A percentile compares a stretch with the other conserved stretches of the same genome.
Evolutionary conservation across 2,329 filamentous ascomycete species (phyloP).

Genomic region (Sphaerulina populicola): DNA sequence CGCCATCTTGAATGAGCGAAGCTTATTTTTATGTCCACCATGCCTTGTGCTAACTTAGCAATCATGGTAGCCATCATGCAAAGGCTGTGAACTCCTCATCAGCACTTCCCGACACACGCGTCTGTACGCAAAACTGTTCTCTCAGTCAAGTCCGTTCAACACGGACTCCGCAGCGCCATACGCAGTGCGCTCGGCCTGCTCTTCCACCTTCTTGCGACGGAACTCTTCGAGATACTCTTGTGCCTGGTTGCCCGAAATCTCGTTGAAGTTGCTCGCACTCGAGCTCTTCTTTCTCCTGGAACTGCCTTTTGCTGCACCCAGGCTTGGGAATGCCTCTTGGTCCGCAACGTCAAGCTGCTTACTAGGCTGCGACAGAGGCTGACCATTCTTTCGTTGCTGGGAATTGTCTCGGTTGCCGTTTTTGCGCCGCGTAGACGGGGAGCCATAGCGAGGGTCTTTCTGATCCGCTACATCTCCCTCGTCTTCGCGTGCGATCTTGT

Average conservation of each 20-base stretch:
- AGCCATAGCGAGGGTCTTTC: slow-evolving; percentile 3
- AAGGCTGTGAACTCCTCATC: neutral
- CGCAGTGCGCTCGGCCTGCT: slow-evolving; percentile 24
- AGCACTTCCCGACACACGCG: neutral
- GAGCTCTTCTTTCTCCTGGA: slow-evolving; percentile 17
- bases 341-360: slow-evolving; percentile 19
- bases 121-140: neutral
- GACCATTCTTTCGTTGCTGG: slow-evolving; percentile 2
- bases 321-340: slow-evolving; percentile 25
- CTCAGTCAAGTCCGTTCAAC: slow-evolving; percentile 22
- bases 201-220: slow-evolving; percentile 25
- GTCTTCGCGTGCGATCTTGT: slow-evolving; percentile 3
- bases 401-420: neutral
- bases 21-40: neutral
- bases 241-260: slow-evolving; percentile 25
- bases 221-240: slow-evolving; percentile 23
- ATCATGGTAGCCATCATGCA: neutral
- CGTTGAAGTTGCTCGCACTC: slow-evolving; percentile 14
- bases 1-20: neutral
- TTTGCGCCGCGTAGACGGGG: neutral
- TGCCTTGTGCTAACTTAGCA: neutral
- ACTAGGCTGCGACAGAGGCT: slow-evolving; percentile 1
- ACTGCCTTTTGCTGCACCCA: slow-evolving; percentile 17
- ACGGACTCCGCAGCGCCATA: slow-evolving; percentile 24
- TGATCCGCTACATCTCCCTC: neutral